A percentile compares a stretch with the other conserved stretches of the same genome.
These are phyloP conservation scores for Pythium coloratum DNA, from an alignment of 352 stramenopile genomes.

Conservation along the genomic window DNA sequence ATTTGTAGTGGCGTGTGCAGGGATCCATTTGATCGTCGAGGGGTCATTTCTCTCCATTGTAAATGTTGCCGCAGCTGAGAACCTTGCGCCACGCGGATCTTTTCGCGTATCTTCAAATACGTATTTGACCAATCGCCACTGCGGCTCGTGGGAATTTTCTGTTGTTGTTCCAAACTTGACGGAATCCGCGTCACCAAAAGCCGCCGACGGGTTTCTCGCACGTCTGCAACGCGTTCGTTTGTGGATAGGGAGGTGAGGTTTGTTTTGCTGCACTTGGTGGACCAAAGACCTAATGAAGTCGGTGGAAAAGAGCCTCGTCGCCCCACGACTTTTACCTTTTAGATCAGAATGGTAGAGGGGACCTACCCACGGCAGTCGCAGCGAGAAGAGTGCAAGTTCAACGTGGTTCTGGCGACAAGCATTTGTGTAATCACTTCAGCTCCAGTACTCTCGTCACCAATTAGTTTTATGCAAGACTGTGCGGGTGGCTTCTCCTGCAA, in stretches of 20 bases:
- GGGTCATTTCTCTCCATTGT: background rate
- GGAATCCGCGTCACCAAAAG: background rate
- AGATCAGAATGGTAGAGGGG: no score
- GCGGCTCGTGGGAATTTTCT: background rate
- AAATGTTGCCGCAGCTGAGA: background rate
- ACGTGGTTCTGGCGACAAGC: background rate
- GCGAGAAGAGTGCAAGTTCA: background rate
- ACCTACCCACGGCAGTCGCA: background rate
- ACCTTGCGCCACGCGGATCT: background rate
- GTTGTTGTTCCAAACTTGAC: conserved; percentile 4
- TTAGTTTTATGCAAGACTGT: no score
- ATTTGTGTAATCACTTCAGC: background rate
- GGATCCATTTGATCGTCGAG: background rate
- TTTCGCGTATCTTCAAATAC: conserved; percentile 1
- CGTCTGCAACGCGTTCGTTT: background rate
- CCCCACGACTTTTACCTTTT: no score
- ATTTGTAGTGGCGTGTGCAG: background rate
- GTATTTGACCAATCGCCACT: background rate
- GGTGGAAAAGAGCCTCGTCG: background rate
- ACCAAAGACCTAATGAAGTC: background rate
- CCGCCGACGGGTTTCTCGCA: background rate
- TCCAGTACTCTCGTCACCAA: no score
- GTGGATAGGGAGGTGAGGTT: no score
- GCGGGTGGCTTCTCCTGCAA: no score
- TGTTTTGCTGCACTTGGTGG: conserved; percentile 4